Conservation (phyloP, 441 rosid genomes). For the Breynia disticha region DNA sequence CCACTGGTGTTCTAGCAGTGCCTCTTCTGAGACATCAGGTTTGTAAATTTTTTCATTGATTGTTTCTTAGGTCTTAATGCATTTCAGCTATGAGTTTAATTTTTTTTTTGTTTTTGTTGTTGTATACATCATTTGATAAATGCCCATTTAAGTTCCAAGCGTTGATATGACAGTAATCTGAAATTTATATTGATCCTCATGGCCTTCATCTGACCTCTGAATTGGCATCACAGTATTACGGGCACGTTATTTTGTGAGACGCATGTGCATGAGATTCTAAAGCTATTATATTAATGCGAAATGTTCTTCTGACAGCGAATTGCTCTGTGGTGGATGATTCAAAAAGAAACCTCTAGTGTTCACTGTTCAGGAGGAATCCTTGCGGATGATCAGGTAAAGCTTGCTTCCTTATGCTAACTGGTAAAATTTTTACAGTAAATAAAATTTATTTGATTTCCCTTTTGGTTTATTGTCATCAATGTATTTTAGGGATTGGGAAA, state of each 20-base stretch:
- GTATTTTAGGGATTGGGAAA: constrained; percentile 86
- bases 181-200: not conserved
- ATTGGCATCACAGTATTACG: too few species aligned
- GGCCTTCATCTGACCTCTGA: not conserved
- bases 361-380: constrained; percentile 94
- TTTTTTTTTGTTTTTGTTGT: not conserved
- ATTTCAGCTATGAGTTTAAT: not conserved
- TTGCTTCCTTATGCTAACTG: constrained; percentile 12
- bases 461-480: constrained; percentile 5
- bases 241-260: too few species aligned
- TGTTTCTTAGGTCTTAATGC: not conserved
- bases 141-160: not conserved
- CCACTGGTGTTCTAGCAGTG: constrained; percentile 75
- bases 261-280: too few species aligned
- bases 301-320: constrained; percentile 54
- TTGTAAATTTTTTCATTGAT: constrained; percentile 13
- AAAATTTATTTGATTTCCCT: not conserved
- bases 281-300: constrained; percentile 1
- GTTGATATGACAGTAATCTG: not conserved
- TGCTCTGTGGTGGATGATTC: constrained; percentile 96
- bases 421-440: too few species aligned
- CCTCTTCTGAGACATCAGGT: constrained; percentile 97
- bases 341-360: constrained; percentile 59
- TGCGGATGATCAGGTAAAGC: constrained; percentile 99
- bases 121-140: not conserved